Evolutionary conservation across 768 basidiomycete species (phyloP), one percentile per base, ranked within the genome.

Genomic region (Lentinula guzmanii): DNA sequence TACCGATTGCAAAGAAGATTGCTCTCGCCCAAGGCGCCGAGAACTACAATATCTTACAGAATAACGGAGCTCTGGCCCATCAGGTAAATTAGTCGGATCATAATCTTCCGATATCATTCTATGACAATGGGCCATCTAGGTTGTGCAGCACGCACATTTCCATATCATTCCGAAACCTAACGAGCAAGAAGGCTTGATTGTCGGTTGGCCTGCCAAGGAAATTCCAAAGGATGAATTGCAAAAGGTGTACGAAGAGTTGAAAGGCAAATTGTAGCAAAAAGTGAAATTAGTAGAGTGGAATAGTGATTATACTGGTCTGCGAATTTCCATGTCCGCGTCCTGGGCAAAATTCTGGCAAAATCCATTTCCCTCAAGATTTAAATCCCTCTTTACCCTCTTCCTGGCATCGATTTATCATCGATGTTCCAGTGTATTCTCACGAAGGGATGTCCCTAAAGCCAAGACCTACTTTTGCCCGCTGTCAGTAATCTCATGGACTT

Each of bases 101-200:
- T 33, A 35, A 43, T 21, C 1, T 10, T 37, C 10, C 3, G 34
- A 54, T 41, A 45, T 33, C 31, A 45, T 39, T 24, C 54, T 24
- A 56, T 33, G 41, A 21, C 53, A 60, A 15, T 61, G 41, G 53
- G 18, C 8, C 8, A 7, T 54, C 35, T 64, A 88, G 86, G 77
- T 83, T 56, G 93, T 96, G 31, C 83, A 86, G 59, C 94, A 96
- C 67, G 93, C 94, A 13, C 93, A 96, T 71, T 94, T 94, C 76
- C 94, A 98, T 68, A 81, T 98, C 66, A 95, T 98, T 63, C 95
- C 95, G 3, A 98, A 97, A 71, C 93, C 91, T 0, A 70, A 74
- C n/a, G 79, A 69, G 2, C 70, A 81, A 4, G 86, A 90, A 65
- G 96, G 96, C 4, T 80, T 99, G 31, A 85, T 85, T 11, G 75